phyloP scores from a whole-genome alignment of 768 basidiomycete genomes.

The Coprinellus micaceus region DNA sequence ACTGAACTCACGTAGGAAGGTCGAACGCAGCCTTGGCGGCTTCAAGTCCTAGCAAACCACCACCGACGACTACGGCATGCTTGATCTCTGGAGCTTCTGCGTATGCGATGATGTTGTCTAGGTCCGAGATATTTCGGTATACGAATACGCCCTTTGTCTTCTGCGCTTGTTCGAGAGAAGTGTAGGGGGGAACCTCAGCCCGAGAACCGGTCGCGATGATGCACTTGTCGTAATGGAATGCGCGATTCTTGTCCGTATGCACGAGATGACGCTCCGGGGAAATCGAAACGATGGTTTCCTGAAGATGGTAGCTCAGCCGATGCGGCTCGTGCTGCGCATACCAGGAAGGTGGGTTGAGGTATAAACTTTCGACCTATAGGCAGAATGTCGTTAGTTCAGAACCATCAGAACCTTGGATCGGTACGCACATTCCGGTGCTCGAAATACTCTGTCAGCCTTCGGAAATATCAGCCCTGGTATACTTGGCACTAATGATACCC shows the following conservation, averaged over 20 bases:
- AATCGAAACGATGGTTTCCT: constrained; percentile 43
- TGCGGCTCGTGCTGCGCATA: constrained; percentile 56
- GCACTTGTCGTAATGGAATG: constrained; percentile 55
- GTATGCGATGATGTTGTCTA: constrained; percentile 61
- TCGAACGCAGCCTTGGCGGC: constrained; percentile 73
- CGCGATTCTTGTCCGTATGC: constrained; percentile 41
- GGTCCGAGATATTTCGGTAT: constrained; percentile 68
- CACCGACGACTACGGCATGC: constrained; percentile 58
- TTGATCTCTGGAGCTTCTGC: constrained; percentile 43
- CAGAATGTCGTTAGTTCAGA: background rate
- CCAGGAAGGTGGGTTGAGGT: constrained; percentile 56
- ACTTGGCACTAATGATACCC: too few relatives aligned
- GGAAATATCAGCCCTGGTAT: background rate
- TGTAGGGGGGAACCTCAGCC: constrained; percentile 59
- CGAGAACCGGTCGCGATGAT: constrained; percentile 69
- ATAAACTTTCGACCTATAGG: constrained; percentile 49
- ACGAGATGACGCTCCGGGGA: constrained; percentile 39
- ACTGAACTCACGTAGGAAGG: constrained; percentile 32
- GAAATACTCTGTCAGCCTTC: constrained; percentile 54
- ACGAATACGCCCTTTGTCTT: constrained; percentile 59
- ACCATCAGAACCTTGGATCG: too few relatives aligned
- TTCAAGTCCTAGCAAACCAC: constrained; percentile 69
- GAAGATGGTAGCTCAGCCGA: constrained; percentile 48
- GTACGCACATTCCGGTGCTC: constrained; percentile 43
- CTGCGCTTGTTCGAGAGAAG: constrained; percentile 35